These are phyloP conservation scores for Colletotrichum horii DNA, from an alignment of 2,329 filamentous ascomycete species.

Conservation along the genomic window DNA sequence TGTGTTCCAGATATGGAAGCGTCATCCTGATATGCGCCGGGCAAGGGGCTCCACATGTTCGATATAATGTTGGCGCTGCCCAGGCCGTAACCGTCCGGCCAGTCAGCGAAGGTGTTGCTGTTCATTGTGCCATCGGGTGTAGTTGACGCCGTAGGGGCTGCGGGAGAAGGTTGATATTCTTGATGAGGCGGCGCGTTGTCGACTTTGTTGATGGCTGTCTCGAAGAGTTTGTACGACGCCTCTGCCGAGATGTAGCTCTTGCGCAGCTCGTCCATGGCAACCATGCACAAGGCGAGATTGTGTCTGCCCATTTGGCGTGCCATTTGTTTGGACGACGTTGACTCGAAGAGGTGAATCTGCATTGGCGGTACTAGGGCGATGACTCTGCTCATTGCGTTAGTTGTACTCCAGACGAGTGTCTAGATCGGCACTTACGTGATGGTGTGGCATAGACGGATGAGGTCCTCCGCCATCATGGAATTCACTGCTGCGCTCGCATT, in stretches of 20 bases:
- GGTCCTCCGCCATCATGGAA: conserved; percentile 11
- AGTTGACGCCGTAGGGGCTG: background rate
- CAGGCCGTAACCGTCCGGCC: background rate
- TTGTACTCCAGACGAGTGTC: background rate
- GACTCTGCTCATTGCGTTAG: background rate
- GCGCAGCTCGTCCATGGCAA: conserved; percentile 12
- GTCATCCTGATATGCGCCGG: background rate
- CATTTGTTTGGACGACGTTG: conserved; percentile 9
- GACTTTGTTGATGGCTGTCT: conserved; percentile 8
- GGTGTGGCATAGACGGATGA: conserved; percentile 1
- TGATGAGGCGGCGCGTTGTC: background rate
- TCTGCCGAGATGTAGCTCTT: conserved; percentile 15
- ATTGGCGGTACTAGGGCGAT: conserved; percentile 13
- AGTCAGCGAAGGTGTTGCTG: background rate
- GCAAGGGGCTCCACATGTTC: conserved; percentile 6
- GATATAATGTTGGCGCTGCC: background rate
- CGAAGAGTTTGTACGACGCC: conserved; percentile 4
- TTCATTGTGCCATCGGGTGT: background rate
- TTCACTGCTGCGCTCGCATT: conserved; percentile 3
- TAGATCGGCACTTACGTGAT: background rate
- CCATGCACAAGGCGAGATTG: conserved; percentile 13
- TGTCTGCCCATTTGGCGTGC: conserved; percentile 14
- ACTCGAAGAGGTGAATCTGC: conserved; percentile 17
- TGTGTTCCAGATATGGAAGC: background rate
- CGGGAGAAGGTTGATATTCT: background rate